phyloP scores from a whole-genome alignment of 1,284 basidiomycete species.

The Neonothopanus nambi region DNA sequence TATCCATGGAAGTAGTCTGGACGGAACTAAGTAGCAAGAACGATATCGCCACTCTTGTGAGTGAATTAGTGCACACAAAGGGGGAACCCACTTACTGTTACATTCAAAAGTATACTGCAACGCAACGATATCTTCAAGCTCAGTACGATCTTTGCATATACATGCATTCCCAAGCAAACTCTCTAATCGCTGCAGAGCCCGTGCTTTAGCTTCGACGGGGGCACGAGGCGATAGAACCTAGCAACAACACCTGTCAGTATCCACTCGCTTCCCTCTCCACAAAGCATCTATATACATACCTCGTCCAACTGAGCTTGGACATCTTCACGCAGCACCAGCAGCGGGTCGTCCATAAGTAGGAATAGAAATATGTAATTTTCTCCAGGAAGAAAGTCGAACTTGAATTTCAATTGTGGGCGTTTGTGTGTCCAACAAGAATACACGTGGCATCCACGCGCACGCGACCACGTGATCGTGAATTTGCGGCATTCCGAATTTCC shows the following conservation, averaged over 20 bases:
- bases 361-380: conserved; percentile 18
- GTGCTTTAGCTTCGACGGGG: conserved; percentile 46
- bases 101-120: conserved; percentile 77
- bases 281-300: conserved; percentile 37
- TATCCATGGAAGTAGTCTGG: conserved; percentile 59
- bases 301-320: conserved; percentile 68
- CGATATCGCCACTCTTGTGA: no score
- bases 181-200: conserved; percentile 59
- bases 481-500: neutral
- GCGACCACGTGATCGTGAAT: neutral
- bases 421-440: neutral
- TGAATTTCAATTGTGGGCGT: neutral
- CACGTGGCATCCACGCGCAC: neutral
- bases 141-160: conserved; percentile 41
- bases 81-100: conserved; percentile 59
- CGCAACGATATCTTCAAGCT: conserved; percentile 54
- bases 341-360: conserved; percentile 11
- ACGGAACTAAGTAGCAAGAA: conserved; percentile 47
- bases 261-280: neutral
- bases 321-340: conserved; percentile 40
- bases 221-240: conserved; percentile 61
- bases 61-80: no score
- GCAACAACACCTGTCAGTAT: neutral
- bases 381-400: neutral
- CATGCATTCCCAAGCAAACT: conserved; percentile 58